Evolutionary conservation across 306 rosid genomes (phyloP), one percentile per base, ranked within the genome.

Genomic region (Ochetophila trinervis): DNA sequence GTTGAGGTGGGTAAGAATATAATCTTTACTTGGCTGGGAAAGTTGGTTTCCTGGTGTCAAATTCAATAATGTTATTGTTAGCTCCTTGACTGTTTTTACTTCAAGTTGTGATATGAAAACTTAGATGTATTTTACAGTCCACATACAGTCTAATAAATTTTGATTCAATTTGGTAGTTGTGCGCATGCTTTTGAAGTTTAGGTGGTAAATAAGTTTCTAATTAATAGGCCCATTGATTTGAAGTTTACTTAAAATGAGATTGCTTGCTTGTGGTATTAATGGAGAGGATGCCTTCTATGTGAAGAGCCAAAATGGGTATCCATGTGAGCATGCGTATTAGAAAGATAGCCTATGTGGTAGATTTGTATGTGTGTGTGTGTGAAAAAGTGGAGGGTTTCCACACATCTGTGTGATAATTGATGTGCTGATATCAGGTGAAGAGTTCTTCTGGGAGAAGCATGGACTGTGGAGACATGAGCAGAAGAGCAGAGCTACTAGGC

Each of bases 381-480:
- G 18, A 14, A 14, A 12, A 12, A 2, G 5, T 4, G 17, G 4
- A 16, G 8, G 17, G 20, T 50, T 17, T 16, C 22, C 21, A 16
- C 22, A 36, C 27, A 27, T 17, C 16, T 58, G 36, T 14, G 32
- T 57, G 48, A 53, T 14, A 2, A 37, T 24, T 56, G 16, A 6
- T 50, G 19, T 35, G 54, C 10, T 52, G 32, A 27, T 74, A 57
- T 34, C 49, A 80, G 72, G 71, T 27, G 72, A 66, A 70, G 83
- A 78, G 58, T 13, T 67, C 34, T 55, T 70, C 30, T 62, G 23
- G 64, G 80, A 73, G 74, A 77, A 74, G 76, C 36, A 81, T 40
- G 65, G 64, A 1, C 24, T 50, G 42, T 77, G 85, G 85, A 68
- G 70, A 72, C 79, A 77, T 65, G 82, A 74, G 50, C 77, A 55